These are phyloP conservation scores for Podospora sp. DNA, from an alignment of 495 filamentous ascomycete species.

Conservation along the genomic window DNA sequence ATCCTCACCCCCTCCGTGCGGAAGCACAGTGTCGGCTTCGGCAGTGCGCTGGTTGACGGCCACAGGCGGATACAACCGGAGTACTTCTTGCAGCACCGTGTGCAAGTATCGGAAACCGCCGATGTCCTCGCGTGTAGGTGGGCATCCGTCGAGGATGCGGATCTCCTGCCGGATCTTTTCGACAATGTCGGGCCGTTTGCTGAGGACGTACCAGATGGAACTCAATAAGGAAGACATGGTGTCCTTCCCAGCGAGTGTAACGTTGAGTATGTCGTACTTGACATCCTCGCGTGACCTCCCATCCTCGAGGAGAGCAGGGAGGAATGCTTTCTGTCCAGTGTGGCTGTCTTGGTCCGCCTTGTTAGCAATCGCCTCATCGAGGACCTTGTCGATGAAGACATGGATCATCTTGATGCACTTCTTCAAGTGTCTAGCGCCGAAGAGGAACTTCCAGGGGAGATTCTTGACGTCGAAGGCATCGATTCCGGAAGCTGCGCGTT, in stretches of 20 bases:
- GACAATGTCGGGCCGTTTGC: not conserved
- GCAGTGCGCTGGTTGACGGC: not conserved
- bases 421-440: not conserved
- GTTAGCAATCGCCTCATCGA: not conserved
- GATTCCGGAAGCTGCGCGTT: not conserved
- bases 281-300: not conserved
- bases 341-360: not conserved
- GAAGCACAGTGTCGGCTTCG: not conserved
- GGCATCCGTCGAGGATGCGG: not conserved
- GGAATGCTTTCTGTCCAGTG: not conserved
- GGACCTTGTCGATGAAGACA: not conserved
- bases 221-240: not conserved
- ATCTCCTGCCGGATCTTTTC: not conserved
- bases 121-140: not conserved
- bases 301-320: not conserved
- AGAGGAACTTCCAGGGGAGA: not conserved
- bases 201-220: not conserved
- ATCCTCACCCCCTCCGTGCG: not conserved
- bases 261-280: conserved; percentile 2
- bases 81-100: not conserved
- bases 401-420: not conserved
- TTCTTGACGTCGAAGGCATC: not conserved
- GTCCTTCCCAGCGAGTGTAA: conserved; percentile 4
- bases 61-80: not conserved
- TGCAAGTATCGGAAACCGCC: not conserved